These are phyloP conservation scores for Torulaspora indica DNA, from an alignment of 805 yeast genomes.

Conservation along the genomic window DNA sequence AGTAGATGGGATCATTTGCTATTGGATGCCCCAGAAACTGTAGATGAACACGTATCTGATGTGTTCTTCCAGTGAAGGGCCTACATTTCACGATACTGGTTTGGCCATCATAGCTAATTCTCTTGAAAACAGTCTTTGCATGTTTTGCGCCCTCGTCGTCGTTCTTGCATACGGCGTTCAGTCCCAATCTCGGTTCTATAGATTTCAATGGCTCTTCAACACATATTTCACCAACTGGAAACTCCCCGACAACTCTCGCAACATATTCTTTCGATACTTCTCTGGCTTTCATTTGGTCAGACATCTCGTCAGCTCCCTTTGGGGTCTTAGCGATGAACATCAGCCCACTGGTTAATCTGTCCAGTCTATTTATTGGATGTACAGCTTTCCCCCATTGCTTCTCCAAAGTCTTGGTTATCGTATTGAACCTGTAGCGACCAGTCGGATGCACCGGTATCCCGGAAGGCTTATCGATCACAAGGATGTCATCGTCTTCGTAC, in stretches of 20 bases:
- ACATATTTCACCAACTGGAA: constrained; percentile 54
- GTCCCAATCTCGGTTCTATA: constrained; percentile 65
- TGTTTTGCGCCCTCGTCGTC: constrained; percentile 45
- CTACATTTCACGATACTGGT: constrained; percentile 67
- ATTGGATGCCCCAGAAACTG: constrained; percentile 88
- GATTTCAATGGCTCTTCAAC: constrained; percentile 70
- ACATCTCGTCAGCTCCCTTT: constrained; percentile 70
- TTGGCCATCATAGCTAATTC: constrained; percentile 63
- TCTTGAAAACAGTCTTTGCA: constrained; percentile 66
- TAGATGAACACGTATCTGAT: constrained; percentile 89
- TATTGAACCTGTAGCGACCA: constrained; percentile 71
- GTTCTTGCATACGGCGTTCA: constrained; percentile 48
- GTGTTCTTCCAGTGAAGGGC: constrained; percentile 92
- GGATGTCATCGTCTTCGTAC: constrained; percentile 64
- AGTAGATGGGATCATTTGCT: constrained; percentile 87
- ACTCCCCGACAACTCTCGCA: constrained; percentile 83
- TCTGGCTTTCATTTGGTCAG: constrained; percentile 65
- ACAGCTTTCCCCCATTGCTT: constrained; percentile 61
- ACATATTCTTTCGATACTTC: constrained; percentile 76
- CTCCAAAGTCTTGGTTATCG: constrained; percentile 72
- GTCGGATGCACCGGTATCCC: constrained; percentile 97
- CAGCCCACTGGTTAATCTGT: constrained; percentile 85
- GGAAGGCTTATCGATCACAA: constrained; percentile 88
- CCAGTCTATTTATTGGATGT: constrained; percentile 87
- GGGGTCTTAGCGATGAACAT: constrained; percentile 87